phyloP scores from a whole-genome alignment of 2,329 filamentous ascomycete genomes.

The Fusarium stilboides region DNA sequence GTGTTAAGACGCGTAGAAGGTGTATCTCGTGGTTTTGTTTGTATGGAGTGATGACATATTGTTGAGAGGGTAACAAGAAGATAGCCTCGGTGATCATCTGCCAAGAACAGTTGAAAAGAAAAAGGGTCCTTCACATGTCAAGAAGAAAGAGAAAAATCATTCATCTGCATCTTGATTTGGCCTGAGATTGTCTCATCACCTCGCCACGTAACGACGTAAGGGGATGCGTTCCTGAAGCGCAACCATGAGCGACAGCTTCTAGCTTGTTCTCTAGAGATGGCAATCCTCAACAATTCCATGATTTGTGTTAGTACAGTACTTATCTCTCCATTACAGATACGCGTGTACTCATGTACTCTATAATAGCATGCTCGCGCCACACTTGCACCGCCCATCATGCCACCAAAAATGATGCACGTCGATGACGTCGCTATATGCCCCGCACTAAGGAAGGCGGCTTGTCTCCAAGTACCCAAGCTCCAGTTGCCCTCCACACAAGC shows the following conservation, averaged over 20 bases:
- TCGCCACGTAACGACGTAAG: conserved; percentile 42
- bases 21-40: conserved; percentile 22
- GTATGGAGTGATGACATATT: conserved; percentile 10
- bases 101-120: conserved; percentile 13
- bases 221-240: conserved; percentile 28
- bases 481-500: conserved; percentile 23
- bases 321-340: accelerated
- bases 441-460: conserved; percentile 43
- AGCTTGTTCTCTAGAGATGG: conserved; percentile 26
- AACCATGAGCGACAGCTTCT: conserved; percentile 29
- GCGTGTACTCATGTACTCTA: conserved; percentile 10
- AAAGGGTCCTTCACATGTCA: conserved; percentile 42
- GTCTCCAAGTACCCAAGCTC: conserved; percentile 29
- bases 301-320: conserved; percentile 27
- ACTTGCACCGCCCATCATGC: conserved; percentile 45
- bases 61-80: conserved; percentile 15
- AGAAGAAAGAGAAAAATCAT: conserved; percentile 15
- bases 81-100: conserved; percentile 24
- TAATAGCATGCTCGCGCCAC: conserved; percentile 37
- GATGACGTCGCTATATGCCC: conserved; percentile 53
- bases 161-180: conserved; percentile 29
- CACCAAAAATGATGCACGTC: conserved; percentile 28
- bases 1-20: conserved; percentile 32
- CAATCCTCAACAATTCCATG: conserved; percentile 15
- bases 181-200: conserved; percentile 39